Percentiles rank a stretch among this genome's conserved stretches.
These are phyloP conservation scores for Aspergillus ostianus DNA, from an alignment of 495 filamentous ascomycete genomes.

Conservation along the genomic window DNA sequence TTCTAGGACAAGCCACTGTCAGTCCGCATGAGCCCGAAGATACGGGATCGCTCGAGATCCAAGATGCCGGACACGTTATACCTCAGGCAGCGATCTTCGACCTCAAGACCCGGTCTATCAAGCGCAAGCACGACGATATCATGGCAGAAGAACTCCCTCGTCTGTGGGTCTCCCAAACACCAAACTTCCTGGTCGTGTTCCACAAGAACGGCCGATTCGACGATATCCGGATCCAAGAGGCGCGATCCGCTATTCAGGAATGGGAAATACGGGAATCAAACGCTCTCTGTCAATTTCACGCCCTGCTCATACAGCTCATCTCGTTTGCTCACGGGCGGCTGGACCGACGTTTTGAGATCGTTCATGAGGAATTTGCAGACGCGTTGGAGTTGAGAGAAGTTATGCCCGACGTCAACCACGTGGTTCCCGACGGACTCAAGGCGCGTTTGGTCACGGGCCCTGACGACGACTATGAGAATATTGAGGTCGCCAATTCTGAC, in stretches of 20 bases:
- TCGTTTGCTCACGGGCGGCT: slow-evolving; percentile 31
- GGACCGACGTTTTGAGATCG: slow-evolving; percentile 44
- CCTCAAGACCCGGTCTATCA: slow-evolving; percentile 59
- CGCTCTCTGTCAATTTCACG: slow-evolving; percentile 36
- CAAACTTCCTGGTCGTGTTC: slow-evolving; percentile 60
- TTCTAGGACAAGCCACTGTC: slow-evolving; percentile 7
- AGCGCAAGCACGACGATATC: slow-evolving; percentile 30
- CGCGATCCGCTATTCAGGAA: slow-evolving; percentile 40
- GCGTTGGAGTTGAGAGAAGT: slow-evolving; percentile 46
- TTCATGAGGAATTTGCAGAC: slow-evolving; percentile 25
- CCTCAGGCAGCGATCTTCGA: slow-evolving; percentile 59
- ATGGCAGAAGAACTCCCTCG: slow-evolving; percentile 50
- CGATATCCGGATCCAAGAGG: slow-evolving; percentile 47
- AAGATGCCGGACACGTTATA: slow-evolving; percentile 10
- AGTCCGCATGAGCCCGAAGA: background rate
- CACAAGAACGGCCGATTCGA: slow-evolving; percentile 54
- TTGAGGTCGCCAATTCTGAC: too few species aligned
- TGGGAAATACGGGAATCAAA: slow-evolving; percentile 53
- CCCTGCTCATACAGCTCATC: slow-evolving; percentile 47
- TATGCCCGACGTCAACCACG: slow-evolving; percentile 19
- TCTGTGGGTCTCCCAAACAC: slow-evolving; percentile 61
- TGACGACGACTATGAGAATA: too few species aligned
- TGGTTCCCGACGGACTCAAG: slow-evolving; percentile 13
- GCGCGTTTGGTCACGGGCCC: slow-evolving; percentile 2
- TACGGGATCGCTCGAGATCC: slow-evolving; percentile 4